Evolutionary conservation across 805 yeast genomes (phyloP).

Genomic region (Metschnikowia baotianmanensis): DNA sequence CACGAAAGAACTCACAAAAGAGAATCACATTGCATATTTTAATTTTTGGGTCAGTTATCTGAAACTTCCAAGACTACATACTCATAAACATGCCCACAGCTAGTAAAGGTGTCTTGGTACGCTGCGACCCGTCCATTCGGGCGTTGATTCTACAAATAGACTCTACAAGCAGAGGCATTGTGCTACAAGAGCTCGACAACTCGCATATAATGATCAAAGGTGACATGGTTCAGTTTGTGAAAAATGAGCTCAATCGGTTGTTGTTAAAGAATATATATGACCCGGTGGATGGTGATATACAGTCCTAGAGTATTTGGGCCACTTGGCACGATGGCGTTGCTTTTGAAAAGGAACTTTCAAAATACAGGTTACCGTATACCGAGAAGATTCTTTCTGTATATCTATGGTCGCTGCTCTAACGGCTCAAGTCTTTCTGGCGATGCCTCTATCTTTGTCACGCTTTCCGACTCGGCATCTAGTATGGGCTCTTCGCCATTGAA

Average conservation of each 20-base stretch:
- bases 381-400: neutral
- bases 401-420: neutral
- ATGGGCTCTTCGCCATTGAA: conserved; percentile 21
- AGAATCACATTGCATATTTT: too few species aligned
- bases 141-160: conserved; percentile 86
- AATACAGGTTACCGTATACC: neutral
- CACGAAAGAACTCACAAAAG: too few species aligned
- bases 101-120: conserved; percentile 42
- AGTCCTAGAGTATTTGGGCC: neutral
- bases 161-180: conserved; percentile 67
- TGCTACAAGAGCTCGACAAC: conserved; percentile 78
- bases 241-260: conserved; percentile 69
- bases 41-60: too few species aligned
- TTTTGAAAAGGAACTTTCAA: neutral
- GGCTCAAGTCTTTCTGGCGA: neutral
- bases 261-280: conserved; percentile 82
- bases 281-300: conserved; percentile 68
- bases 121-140: conserved; percentile 86
- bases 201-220: conserved; percentile 84
- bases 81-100: conserved; percentile 39
- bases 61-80: too few species aligned
- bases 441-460: neutral
- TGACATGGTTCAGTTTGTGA: conserved; percentile 70
- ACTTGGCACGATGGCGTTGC: neutral
- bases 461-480: neutral